Evolutionary conservation across 1,139 yeast species (phyloP).

Genomic region (Blastobotrys capitulatus): DNA sequence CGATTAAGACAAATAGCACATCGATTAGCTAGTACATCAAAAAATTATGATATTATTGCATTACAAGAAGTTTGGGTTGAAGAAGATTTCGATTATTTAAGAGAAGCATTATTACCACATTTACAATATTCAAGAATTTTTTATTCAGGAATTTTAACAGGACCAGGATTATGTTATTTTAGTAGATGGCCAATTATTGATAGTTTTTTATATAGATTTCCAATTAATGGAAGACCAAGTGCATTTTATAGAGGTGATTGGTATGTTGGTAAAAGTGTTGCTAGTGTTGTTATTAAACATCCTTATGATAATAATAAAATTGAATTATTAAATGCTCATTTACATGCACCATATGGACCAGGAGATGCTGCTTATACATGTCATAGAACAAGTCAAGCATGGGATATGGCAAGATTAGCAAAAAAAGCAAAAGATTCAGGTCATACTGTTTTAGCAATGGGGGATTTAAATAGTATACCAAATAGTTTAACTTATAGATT

Average conservation of each 20-base stretch:
- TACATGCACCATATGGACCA: conserved; percentile 93
- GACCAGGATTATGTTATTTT: conserved; percentile 87
- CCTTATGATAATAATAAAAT: conserved; percentile 47
- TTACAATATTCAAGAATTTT: conserved; percentile 68
- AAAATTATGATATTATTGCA: conserved; percentile 75
- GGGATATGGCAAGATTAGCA: conserved; percentile 80
- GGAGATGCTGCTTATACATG: conserved; percentile 91
- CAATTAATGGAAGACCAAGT: conserved; percentile 89
- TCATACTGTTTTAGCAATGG: conserved; percentile 81
- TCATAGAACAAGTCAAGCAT: conserved; percentile 92
- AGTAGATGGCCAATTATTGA: conserved; percentile 79
- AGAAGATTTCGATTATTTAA: conserved; percentile 70
- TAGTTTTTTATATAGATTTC: conserved; percentile 75
- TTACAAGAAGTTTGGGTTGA: conserved; percentile 92
- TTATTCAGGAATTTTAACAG: conserved; percentile 79
- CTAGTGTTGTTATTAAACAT: conserved; percentile 64
- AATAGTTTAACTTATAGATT: conserved; percentile 77
- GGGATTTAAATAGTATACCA: conserved; percentile 87
- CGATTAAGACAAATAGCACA: conserved; percentile 74
- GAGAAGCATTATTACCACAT: conserved; percentile 38
- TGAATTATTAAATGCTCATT: conserved; percentile 83
- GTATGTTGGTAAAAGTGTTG: conserved; percentile 90
- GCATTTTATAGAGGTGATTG: conserved; percentile 96
- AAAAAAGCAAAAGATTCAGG: conserved; percentile 64
- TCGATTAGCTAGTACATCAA: conserved; percentile 43